Conservation (phyloP, 495 filamentous ascomycete genomes). For the Lindgomyces ingoldianus region DNA sequence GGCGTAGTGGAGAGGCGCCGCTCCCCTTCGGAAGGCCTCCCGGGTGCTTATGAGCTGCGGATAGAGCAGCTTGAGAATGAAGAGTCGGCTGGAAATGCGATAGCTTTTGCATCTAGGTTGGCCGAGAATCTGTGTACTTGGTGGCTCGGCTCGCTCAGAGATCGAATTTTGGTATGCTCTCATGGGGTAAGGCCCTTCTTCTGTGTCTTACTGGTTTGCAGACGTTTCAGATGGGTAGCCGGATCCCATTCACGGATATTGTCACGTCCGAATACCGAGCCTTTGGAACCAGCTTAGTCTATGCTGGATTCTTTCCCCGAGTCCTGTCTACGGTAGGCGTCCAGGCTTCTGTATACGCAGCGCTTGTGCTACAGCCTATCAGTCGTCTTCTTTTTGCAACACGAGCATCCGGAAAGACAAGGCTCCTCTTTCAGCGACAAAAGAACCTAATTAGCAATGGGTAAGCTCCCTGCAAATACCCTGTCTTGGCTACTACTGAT, state of each 20-base stretch:
- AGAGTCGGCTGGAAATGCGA: conserved; percentile 16
- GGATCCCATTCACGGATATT: conserved; percentile 20
- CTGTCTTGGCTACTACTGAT: neutral
- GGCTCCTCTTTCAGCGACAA: conserved; percentile 3
- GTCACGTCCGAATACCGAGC: conserved; percentile 16
- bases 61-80: conserved; percentile 30
- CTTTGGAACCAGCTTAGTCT: conserved; percentile 6
- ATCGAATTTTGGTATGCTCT: conserved; percentile 22
- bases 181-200: neutral
- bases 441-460: conserved; percentile 6
- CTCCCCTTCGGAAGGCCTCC: conserved; percentile 14
- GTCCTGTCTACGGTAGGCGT: conserved; percentile 13
- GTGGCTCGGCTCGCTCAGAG: conserved; percentile 34
- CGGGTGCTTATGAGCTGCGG: conserved; percentile 17
- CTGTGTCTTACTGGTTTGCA: neutral
- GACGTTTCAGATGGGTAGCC: conserved; percentile 16
- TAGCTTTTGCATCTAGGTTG: conserved; percentile 12
- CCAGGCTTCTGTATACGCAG: conserved; percentile 4
- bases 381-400: conserved; percentile 13
- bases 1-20: conserved; percentile 40
- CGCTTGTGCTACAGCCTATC: conserved; percentile 14
- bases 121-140: conserved; percentile 23
- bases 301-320: conserved; percentile 15
- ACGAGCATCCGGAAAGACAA: conserved; percentile 9
- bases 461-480: neutral